A percentile compares a stretch with the other conserved stretches of the same genome.
These are phyloP conservation scores for Aspergillus nanangensis DNA, from an alignment of 495 filamentous ascomycete genomes.

Conservation along the genomic window DNA sequence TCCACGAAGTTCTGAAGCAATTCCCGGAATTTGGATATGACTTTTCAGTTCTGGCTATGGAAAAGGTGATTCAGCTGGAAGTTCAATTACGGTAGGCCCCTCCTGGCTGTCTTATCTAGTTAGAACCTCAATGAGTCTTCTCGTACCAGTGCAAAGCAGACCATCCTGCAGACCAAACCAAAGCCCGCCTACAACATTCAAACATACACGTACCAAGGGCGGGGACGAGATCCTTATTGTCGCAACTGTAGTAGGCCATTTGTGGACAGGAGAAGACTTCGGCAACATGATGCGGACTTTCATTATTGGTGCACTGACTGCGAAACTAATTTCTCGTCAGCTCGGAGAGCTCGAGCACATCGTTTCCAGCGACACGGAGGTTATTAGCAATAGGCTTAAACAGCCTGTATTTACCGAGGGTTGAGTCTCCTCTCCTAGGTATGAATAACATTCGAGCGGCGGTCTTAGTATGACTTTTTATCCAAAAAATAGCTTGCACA, in stretches of 20 bases:
- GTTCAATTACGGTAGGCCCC: background rate
- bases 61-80: conserved; percentile 3
- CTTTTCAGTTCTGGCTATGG: conserved; percentile 2
- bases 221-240: background rate
- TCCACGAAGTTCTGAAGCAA: background rate
- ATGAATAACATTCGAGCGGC: background rate
- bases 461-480: too few species aligned
- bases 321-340: background rate
- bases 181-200: background rate
- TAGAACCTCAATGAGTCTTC: background rate
- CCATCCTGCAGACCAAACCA: background rate
- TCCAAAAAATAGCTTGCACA: too few species aligned
- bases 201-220: background rate
- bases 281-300: conserved; percentile 3
- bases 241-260: background rate
- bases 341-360: background rate
- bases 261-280: background rate
- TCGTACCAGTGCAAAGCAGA: background rate
- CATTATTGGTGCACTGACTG: conserved; percentile 5
- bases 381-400: background rate
- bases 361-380: background rate
- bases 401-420: background rate
- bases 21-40: conserved; percentile 4
- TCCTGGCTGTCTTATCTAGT: background rate
- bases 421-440: background rate